Evolutionary conservation across 352 stramenopile species (phyloP).

Genomic region (Globisporangium takayamanum): DNA sequence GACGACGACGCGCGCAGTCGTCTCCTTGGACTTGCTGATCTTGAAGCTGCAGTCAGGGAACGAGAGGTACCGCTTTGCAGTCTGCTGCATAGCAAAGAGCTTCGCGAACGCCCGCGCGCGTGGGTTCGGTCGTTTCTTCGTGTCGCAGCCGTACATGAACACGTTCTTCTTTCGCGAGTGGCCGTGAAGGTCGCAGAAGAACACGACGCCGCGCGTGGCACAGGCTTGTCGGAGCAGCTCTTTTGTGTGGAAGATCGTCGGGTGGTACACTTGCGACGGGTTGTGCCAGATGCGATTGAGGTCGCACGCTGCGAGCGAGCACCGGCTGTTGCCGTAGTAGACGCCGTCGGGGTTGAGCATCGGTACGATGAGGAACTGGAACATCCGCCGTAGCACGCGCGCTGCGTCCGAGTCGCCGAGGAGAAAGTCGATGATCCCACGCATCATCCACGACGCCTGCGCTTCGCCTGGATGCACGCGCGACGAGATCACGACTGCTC

Average conservation of each 20-base stretch:
- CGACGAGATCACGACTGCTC: conserved; percentile 74
- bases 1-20: conserved; percentile 75
- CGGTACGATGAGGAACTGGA: conserved; percentile 90
- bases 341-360: conserved; percentile 95
- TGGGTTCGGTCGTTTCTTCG: conserved; percentile 80
- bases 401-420: conserved; percentile 54
- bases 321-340: conserved; percentile 90
- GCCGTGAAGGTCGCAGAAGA: conserved; percentile 91
- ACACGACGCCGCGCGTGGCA: conserved; percentile 47
- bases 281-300: conserved; percentile 88
- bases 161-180: conserved; percentile 92
- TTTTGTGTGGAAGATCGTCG: conserved; percentile 88
- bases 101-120: conserved; percentile 68
- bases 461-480: conserved; percentile 89
- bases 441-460: conserved; percentile 93
- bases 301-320: conserved; percentile 72
- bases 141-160: conserved; percentile 94
- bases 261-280: conserved; percentile 59
- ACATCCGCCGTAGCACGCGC: conserved; percentile 70
- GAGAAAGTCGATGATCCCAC: conserved; percentile 88
- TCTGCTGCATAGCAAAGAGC: conserved; percentile 55
- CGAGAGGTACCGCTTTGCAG: conserved; percentile 58
- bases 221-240: conserved; percentile 59
- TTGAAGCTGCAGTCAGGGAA: conserved; percentile 76
- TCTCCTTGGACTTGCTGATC: conserved; percentile 74